Evolutionary conservation across 352 stramenopile genomes (phyloP).

Genomic region (Phytophthora rubi): DNA sequence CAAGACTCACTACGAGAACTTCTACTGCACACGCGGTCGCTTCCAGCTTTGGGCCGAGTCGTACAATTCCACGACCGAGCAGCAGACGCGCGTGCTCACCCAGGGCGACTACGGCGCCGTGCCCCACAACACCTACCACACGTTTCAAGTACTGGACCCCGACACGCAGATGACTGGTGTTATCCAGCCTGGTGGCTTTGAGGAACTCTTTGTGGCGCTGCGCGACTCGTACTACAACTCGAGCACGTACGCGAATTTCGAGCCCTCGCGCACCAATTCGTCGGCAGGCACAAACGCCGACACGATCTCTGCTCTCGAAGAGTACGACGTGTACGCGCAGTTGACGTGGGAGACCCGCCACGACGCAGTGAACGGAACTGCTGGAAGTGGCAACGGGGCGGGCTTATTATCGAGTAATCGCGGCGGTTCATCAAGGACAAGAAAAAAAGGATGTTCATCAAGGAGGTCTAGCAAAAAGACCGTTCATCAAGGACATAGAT

Average conservation of each 20-base stretch:
- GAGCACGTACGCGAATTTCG: slow-evolving; percentile 52
- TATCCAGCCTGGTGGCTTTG: slow-evolving; percentile 60
- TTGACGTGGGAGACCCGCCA: slow-evolving; percentile 46
- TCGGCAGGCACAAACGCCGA: slow-evolving; percentile 40
- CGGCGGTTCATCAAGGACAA: no score
- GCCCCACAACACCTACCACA: slow-evolving; percentile 64
- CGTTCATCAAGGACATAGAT: no score
- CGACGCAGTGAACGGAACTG: slow-evolving; percentile 50
- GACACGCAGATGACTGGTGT: slow-evolving; percentile 66
- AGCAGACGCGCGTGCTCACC: slow-evolving; percentile 57
- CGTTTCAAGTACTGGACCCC: slow-evolving; percentile 60
- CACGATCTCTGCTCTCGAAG: slow-evolving; percentile 48
- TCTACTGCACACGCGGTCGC: slow-evolving; percentile 60
- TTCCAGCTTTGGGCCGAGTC: slow-evolving; percentile 59
- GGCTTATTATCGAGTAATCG: no score
- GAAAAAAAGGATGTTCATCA: no score
- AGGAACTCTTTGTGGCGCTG: slow-evolving; percentile 62
- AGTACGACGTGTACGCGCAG: slow-evolving; percentile 58
- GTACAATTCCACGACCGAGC: slow-evolving; percentile 30
- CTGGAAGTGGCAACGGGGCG: slow-evolving; percentile 33
- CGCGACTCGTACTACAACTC: slow-evolving; percentile 49
- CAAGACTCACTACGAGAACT: slow-evolving; percentile 68
- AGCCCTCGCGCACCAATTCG: slow-evolving; percentile 37
- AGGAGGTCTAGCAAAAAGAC: no score
- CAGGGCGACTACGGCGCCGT: slow-evolving; percentile 64